Evolutionary conservation across 805 yeast species (phyloP).

Genomic region (Kurtzmaniella cleridarum): DNA sequence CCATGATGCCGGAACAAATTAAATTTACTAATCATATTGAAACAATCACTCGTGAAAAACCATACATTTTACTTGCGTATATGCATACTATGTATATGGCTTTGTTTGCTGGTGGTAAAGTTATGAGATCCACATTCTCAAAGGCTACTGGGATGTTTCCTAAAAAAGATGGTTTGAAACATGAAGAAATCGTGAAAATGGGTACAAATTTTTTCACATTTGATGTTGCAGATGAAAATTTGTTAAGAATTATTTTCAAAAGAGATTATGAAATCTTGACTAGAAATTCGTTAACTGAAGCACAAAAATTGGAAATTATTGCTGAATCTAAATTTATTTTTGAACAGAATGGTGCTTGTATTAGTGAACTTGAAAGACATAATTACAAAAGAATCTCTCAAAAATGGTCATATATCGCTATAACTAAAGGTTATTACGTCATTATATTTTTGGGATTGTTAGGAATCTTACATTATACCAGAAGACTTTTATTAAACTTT

Average conservation of each 20-base stretch:
- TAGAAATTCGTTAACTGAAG: conserved; percentile 62
- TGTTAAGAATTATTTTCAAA: conserved; percentile 61
- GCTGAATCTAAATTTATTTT: conserved; percentile 64
- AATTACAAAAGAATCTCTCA: conserved; percentile 54
- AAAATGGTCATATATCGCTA: conserved; percentile 48
- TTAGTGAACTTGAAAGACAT: conserved; percentile 62
- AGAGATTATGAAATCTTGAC: conserved; percentile 75
- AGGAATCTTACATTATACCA: conserved; percentile 25
- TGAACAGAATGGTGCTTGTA: conserved; percentile 52
- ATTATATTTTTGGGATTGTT: conserved; percentile 26
- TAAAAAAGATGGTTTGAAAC: conserved; percentile 59
- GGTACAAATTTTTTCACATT: conserved; percentile 73
- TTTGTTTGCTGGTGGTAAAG: conserved; percentile 78
- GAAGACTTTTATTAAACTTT: conserved; percentile 22
- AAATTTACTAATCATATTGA: conserved; percentile 58
- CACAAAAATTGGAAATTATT: conserved; percentile 64
- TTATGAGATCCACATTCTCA: conserved; percentile 61
- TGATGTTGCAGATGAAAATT: conserved; percentile 62
- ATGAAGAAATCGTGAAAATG: conserved; percentile 51
- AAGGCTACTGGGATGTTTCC: conserved; percentile 73
- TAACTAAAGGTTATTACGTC: conserved; percentile 49
- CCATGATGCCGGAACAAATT: conserved; percentile 57
- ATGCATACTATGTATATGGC: conserved; percentile 84
- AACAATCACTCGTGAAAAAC: conserved; percentile 50
- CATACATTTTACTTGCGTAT: conserved; percentile 70